phyloP scores from a whole-genome alignment of 345 rosid genomes.

The Ailanthus altissimus region DNA sequence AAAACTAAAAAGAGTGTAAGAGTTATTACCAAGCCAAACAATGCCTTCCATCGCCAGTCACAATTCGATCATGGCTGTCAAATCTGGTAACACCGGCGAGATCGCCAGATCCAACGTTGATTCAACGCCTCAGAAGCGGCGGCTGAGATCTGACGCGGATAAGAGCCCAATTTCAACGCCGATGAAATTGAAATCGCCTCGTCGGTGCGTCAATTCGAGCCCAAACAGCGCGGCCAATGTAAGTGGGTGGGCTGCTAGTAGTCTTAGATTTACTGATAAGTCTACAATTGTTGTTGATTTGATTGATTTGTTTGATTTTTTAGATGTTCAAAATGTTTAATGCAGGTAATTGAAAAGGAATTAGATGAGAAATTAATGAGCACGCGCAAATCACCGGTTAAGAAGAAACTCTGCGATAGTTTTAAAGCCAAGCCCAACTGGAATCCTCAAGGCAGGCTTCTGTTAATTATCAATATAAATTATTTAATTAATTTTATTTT shows the following conservation, averaged over 20 bases:
- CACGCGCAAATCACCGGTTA: conserved; percentile 26
- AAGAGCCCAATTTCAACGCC: conserved; percentile 32
- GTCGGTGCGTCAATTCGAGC: conserved; percentile 42
- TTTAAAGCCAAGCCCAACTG: conserved; percentile 40
- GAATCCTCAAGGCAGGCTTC: conserved; percentile 66
- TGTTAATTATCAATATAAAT: neutral
- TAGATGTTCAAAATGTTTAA: neutral
- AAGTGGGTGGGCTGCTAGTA: neutral
- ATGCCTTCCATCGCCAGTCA: conserved; percentile 63
- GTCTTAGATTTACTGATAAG: neutral
- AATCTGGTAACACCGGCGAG: conserved; percentile 32
- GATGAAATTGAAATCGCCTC: conserved; percentile 52
- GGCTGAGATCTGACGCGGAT: conserved; percentile 46
- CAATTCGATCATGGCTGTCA: conserved; percentile 31
- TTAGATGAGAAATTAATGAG: conserved; percentile 14
- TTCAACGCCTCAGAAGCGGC: conserved; percentile 52
- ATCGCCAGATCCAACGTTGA: conserved; percentile 35
- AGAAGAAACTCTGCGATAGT: conserved; percentile 28
- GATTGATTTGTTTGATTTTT: neutral
- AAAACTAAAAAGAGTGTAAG: no score
- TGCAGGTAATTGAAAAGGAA: conserved; percentile 37
- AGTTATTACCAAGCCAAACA: neutral
- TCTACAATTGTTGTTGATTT: neutral
- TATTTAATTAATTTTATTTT: neutral
- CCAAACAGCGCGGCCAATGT: conserved; percentile 33